Evolutionary conservation across 768 basidiomycete species (phyloP), one percentile per base, ranked within the genome.

Genomic region (Psilocybe cubensis): DNA sequence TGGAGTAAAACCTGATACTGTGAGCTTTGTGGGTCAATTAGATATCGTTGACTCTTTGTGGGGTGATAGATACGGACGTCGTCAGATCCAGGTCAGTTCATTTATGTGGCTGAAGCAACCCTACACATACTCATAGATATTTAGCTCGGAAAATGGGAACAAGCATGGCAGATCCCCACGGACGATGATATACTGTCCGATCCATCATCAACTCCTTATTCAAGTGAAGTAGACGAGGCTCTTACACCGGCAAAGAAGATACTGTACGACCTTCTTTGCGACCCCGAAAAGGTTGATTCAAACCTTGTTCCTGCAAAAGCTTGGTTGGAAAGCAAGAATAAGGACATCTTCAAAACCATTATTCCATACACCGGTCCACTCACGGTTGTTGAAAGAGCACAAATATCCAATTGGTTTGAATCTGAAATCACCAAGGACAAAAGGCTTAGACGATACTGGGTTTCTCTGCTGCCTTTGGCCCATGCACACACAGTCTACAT

Each of bases 141-240:
- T 28, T 31, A 70, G 66, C 65, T 70, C 12, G 65, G 68, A 20
- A 59, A 58, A 42, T 70, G 68, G 69, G 35, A 33, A 28, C 68
- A 66, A 29, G 59, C 68, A 12, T 57, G 47, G 23, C 44, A 68
- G 1, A 51, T 65, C 17, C 45, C 42, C 10, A 62, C 58, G 11
- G 12, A 48, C 0, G 66, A 71, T 43, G 68, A 71, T n/a, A 67
- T 69, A 20, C 65, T 71, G 4, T 51, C 67, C 45, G 67, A 66
- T 11, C n/a, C n/a, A n/a, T 50, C 58, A 4, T 59, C 55, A 9
- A 47, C 58, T 24, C 58, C 66, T 9, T 67, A 64, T 33, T 63
- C 64, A 1, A 9, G 44, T 12, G 52, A 63, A 4, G 57, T 68
- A 5, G 23, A 67, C 25, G 27, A 31, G 2, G 62, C 57, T 1